phyloP scores from a whole-genome alignment of 148 eudicot genomes.

The Rhododendron mucronatum region DNA sequence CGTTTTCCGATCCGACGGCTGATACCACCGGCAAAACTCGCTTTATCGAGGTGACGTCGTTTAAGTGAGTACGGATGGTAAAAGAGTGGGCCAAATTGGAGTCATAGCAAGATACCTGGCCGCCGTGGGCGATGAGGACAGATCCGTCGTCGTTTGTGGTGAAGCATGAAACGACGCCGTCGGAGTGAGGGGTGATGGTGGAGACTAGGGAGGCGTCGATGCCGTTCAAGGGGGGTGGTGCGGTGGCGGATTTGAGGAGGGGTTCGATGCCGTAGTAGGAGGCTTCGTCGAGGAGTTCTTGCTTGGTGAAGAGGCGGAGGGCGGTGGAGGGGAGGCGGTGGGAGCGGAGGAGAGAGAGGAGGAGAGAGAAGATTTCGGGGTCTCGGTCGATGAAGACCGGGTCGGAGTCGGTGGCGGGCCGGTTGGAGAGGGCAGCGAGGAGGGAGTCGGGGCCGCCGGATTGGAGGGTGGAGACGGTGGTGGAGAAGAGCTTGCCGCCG shows the following conservation, averaged over 20 bases:
- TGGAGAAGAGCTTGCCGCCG: slow-evolving; percentile 65
- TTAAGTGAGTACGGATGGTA: slow-evolving; percentile 59
- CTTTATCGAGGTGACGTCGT: slow-evolving; percentile 34
- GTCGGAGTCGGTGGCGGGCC: neutral
- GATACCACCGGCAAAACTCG: slow-evolving; percentile 32
- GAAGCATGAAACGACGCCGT: slow-evolving; percentile 45
- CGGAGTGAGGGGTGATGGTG: slow-evolving; percentile 44
- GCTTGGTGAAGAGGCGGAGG: slow-evolving; percentile 14
- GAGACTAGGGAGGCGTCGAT: slow-evolving; percentile 44
- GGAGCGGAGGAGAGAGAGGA: slow-evolving; percentile 32
- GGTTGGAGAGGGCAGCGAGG: slow-evolving; percentile 41
- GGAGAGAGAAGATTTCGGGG: slow-evolving; percentile 58
- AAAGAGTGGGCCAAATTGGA: slow-evolving; percentile 32
- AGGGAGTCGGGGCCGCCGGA: slow-evolving; percentile 61
- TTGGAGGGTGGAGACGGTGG: slow-evolving; percentile 45
- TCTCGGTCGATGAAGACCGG: slow-evolving; percentile 64
- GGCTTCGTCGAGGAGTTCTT: slow-evolving; percentile 54
- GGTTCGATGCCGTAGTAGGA: slow-evolving; percentile 49
- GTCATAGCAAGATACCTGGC: slow-evolving; percentile 50
- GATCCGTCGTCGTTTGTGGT: slow-evolving; percentile 39
- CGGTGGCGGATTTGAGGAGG: slow-evolving; percentile 27
- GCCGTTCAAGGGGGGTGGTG: slow-evolving; percentile 41
- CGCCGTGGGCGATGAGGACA: slow-evolving; percentile 56
- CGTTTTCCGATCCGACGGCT: slow-evolving; percentile 37
- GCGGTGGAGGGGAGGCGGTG: slow-evolving; percentile 11